Evolutionary conservation across 352 stramenopile species (phyloP).

Genomic region (Globisporangium heterothallicum): DNA sequence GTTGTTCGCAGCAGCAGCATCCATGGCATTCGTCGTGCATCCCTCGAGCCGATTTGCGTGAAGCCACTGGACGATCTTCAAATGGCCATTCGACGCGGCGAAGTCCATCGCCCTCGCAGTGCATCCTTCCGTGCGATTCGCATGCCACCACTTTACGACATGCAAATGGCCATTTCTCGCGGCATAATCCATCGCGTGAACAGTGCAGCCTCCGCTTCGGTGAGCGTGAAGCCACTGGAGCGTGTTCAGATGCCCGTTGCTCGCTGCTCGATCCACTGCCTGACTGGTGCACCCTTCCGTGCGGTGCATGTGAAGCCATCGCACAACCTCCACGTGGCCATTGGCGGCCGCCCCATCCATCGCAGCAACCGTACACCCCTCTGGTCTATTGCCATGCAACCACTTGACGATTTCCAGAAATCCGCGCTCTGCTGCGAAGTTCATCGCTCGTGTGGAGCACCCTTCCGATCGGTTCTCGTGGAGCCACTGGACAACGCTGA

Average conservation of each 20-base stretch:
- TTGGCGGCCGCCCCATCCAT: conserved; percentile 5
- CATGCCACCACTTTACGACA: conserved; percentile 5
- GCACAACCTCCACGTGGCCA: conserved; percentile 4
- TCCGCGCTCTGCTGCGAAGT: conserved; percentile 2
- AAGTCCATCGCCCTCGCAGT: conserved; percentile 5
- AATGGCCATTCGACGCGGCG: conserved; percentile 5
- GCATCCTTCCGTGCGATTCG: conserved; percentile 5
- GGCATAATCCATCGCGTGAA: conserved; percentile 1
- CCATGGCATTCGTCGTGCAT: conserved; percentile 6
- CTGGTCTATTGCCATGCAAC: conserved; percentile 3
- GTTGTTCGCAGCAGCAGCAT: conserved; percentile 3
- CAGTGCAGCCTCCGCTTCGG: conserved; percentile 2
- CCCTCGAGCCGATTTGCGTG: conserved; percentile 2
- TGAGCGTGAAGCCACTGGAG: conserved; percentile 1
- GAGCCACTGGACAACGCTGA: conserved; percentile 4
- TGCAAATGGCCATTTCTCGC: neutral
- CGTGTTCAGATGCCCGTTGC: neutral
- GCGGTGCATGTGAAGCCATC: conserved; percentile 9
- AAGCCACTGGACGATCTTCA: conserved; percentile 5
- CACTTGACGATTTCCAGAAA: conserved; percentile 2
- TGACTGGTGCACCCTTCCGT: conserved; percentile 1
- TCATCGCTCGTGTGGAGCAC: conserved; percentile 3
- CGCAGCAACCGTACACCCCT: conserved; percentile 9
- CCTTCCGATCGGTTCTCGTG: neutral
- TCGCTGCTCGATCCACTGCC: conserved; percentile 2